Conservation (phyloP, 305 asterid genomes). For the Rubia tinctorum region DNA sequence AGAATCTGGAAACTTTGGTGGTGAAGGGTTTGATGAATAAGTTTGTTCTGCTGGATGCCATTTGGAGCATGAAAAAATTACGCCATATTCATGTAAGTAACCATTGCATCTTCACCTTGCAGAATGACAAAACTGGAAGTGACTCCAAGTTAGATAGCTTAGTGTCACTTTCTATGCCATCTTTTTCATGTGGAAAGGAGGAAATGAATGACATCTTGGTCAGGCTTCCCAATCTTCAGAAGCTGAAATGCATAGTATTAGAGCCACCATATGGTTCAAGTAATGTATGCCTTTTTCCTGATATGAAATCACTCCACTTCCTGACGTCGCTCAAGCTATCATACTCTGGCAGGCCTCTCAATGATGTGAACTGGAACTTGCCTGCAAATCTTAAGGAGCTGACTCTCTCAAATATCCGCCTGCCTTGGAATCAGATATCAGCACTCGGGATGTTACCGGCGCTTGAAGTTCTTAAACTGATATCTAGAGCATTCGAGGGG, state of each 20-base stretch:
- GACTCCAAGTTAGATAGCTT: background rate
- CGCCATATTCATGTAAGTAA: background rate
- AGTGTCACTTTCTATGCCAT: background rate
- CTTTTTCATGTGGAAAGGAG: background rate
- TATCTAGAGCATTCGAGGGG: background rate
- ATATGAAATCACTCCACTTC: background rate
- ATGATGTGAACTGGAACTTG: background rate
- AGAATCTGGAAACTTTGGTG: background rate
- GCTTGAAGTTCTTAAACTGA: background rate
- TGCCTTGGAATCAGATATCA: background rate
- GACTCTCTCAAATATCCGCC: background rate
- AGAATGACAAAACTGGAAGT: background rate
- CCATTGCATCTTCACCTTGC: background rate
- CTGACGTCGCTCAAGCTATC: background rate
- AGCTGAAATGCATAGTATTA: background rate
- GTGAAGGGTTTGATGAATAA: background rate
- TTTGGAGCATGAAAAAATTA: background rate
- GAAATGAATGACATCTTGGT: background rate
- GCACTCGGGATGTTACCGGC: background rate
- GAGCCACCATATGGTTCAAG: background rate
- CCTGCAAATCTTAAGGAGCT: background rate
- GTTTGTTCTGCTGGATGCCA: background rate
- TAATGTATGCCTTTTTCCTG: background rate
- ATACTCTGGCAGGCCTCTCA: background rate
- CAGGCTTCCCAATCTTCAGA: background rate